Base-by-base conservation (phyloP, 1,284 basidiomycete species). In the Ustilago hordei region DNA sequence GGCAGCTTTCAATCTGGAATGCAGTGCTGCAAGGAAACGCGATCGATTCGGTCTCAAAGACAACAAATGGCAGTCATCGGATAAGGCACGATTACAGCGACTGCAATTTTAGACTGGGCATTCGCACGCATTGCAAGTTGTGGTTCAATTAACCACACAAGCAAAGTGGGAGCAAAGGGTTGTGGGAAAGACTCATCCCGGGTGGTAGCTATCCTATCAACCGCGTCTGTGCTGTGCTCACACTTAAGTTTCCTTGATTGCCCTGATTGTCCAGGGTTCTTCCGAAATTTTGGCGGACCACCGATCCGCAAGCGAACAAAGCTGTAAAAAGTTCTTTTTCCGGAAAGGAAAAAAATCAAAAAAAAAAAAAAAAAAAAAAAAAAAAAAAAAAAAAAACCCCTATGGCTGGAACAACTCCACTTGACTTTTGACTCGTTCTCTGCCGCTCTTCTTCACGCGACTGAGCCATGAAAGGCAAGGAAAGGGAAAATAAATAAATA, bases 231-330 rank as follows among this genome's bases (percentile, higher is more conserved):
- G 45, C 6, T 23, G 45, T 48, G 45, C 13, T 41, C 15, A 13
- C 13, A 8, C 17, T 17, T 41, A 23, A 23, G 28, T 13, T 32
- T 31, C 28, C 31, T 50, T 32, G 48, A 19, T 47, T 45, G n/a
- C n/a, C n/a, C n/a, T 32, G 55, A 43, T 53, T 53, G 15, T 15
- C 31, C 48, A 61, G 39, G 60, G 61, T 64, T 60, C 61, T 60
- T 31, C 67, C 67, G 67, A 69, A 32, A 64, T 57, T 69, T 69
- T 64, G 61, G 54, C 56, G 57, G 61, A 50, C 60, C 15, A 38
- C 45, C n/a, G 43, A 45, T 8, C 13, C 39, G 55, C 55, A 54
- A 58, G 55, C 39, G 55, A 61, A 19, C 35, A 41, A 53, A 19
- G n/a, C 36, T 45, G 28, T 13, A n/a, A 50, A 45, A 17, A 45